Evolutionary conservation across 257 asterid genomes (phyloP).

Genomic region (Knoxia roxburghii): DNA sequence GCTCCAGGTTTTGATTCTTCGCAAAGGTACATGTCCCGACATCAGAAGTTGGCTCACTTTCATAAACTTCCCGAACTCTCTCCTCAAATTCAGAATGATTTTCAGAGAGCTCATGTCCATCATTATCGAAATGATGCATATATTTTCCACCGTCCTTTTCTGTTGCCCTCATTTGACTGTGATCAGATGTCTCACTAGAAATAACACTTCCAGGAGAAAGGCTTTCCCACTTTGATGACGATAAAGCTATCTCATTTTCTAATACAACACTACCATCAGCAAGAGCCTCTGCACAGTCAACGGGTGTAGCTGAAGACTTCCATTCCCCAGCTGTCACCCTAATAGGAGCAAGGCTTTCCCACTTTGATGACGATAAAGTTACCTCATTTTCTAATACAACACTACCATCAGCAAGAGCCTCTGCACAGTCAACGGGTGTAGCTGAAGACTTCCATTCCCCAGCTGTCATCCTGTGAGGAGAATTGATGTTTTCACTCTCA

Average conservation of each 20-base stretch:
- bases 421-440: constrained; percentile 58
- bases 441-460: constrained; percentile 70
- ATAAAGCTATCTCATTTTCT: constrained; percentile 49
- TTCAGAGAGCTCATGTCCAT: constrained; percentile 42
- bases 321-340: constrained; percentile 44
- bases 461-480: constrained; percentile 37
- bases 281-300: constrained; percentile 53
- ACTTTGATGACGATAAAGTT: constrained; percentile 40
- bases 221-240: constrained; percentile 45
- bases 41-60: constrained; percentile 35
- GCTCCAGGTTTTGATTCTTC: constrained; percentile 35
- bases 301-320: constrained; percentile 69
- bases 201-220: constrained; percentile 44
- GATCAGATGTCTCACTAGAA: constrained; percentile 55
- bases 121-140: constrained; percentile 34
- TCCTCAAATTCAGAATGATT: constrained; percentile 29
- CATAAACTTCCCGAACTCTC: constrained; percentile 18
- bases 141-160: constrained; percentile 44
- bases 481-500: constrained; percentile 31
- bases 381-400: constrained; percentile 60
- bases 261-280: constrained; percentile 64
- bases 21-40: constrained; percentile 25
- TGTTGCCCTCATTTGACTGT: constrained; percentile 36
- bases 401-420: constrained; percentile 64
- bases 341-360: constrained; percentile 25